phyloP scores from a whole-genome alignment of 768 basidiomycete species.

The Lactifluus volemus region DNA sequence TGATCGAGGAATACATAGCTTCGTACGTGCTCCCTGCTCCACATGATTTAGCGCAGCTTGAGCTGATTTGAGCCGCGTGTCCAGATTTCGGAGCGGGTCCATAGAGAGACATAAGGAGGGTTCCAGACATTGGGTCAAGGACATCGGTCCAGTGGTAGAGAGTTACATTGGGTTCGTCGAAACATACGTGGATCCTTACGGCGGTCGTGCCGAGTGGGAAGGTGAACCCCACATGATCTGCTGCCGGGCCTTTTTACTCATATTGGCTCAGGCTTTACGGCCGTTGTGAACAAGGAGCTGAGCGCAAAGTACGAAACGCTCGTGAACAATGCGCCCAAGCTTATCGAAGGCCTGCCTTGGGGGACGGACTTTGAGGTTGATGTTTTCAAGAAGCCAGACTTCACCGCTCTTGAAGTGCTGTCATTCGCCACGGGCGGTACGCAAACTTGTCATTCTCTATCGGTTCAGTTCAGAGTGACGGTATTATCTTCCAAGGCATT shows the following conservation, averaged over 20 bases:
- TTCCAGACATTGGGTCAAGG: constrained; percentile 77
- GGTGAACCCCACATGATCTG: constrained; percentile 32
- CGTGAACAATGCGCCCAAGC: constrained; percentile 65
- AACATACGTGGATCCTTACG: constrained; percentile 78
- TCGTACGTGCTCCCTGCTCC: constrained; percentile 39
- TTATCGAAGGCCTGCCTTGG: constrained; percentile 82
- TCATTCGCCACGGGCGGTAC: constrained; percentile 77
- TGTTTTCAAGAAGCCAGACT: constrained; percentile 78
- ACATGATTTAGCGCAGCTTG: neutral
- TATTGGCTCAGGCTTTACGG: constrained; percentile 62
- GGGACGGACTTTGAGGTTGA: constrained; percentile 43
- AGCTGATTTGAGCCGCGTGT: neutral
- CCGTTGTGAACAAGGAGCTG: constrained; percentile 77
- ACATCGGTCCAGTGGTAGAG: constrained; percentile 81
- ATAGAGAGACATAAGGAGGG: constrained; percentile 73
- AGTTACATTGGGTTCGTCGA: constrained; percentile 83
- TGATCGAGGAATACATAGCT: constrained; percentile 72
- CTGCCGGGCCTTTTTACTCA: neutral
- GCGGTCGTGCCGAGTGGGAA: constrained; percentile 91
- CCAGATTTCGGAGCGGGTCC: constrained; percentile 69
- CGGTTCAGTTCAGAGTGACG: neutral
- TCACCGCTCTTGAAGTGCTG: constrained; percentile 76
- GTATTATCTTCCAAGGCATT: constrained; percentile 41
- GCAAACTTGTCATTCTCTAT: constrained; percentile 5
- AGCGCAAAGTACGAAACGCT: constrained; percentile 75